These are phyloP conservation scores for Silene vulgaris DNA, from an alignment of 179 eudicot species.

Conservation along the genomic window DNA sequence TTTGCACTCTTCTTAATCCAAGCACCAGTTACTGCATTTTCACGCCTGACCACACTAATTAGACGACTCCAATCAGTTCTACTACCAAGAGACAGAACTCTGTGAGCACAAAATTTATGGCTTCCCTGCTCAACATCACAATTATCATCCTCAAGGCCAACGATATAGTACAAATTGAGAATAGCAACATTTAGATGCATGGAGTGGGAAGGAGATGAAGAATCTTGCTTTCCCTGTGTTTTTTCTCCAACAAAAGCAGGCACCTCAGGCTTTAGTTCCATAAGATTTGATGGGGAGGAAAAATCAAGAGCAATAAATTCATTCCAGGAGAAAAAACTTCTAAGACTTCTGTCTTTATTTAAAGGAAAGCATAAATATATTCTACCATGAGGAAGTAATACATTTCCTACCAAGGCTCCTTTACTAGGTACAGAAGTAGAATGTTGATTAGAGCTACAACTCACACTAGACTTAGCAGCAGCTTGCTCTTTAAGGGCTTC, in stretches of 20 bases:
- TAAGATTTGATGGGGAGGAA: slow-evolving; percentile 32
- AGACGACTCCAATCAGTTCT: slow-evolving; percentile 39
- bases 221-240: slow-evolving; percentile 32
- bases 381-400: slow-evolving; percentile 65
- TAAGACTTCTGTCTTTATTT: slow-evolving; percentile 33
- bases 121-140: slow-evolving; percentile 23
- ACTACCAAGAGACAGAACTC: slow-evolving; percentile 45
- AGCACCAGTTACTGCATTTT: slow-evolving; percentile 59
- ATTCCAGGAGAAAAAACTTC: slow-evolving; percentile 53
- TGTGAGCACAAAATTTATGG: slow-evolving; percentile 36
- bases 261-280: slow-evolving; percentile 33
- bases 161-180: slow-evolving; percentile 45
- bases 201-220: slow-evolving; percentile 41
- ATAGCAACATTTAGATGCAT: slow-evolving; percentile 55
- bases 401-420: slow-evolving; percentile 43
- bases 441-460: slow-evolving; percentile 23
- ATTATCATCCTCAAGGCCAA: slow-evolving; percentile 25
- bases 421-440: slow-evolving; percentile 23
- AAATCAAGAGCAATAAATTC: slow-evolving; percentile 73
- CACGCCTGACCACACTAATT: slow-evolving; percentile 67
- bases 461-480: slow-evolving; percentile 28
- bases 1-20: slow-evolving; percentile 63
- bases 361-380: slow-evolving; percentile 62
- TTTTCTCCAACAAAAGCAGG: slow-evolving; percentile 28
- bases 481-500: slow-evolving; percentile 26